phyloP scores from a whole-genome alignment of 2,329 filamentous ascomycete genomes.

The Fusarium robinianum region DNA sequence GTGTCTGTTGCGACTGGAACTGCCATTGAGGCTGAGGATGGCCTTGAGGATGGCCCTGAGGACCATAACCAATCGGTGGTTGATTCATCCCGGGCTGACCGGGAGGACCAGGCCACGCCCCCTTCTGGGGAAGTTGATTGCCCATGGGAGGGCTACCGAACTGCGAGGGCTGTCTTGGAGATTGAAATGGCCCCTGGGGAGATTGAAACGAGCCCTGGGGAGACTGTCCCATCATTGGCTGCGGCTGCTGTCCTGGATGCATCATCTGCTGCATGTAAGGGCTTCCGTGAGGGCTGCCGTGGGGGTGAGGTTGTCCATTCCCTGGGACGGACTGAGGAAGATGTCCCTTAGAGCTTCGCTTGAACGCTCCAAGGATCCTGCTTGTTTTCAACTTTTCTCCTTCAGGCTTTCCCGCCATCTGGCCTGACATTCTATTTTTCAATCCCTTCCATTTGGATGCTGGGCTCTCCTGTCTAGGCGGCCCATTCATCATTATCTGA shows the following conservation, averaged over 20 bases:
- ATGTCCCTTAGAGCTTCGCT: constrained; percentile 37
- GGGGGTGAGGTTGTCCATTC: constrained; percentile 11
- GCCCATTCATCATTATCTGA: constrained; percentile 10
- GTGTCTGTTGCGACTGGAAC: constrained; percentile 19
- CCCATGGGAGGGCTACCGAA: constrained; percentile 20
- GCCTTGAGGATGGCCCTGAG: constrained; percentile 2
- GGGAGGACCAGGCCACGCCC: constrained; percentile 6
- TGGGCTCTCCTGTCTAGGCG: constrained; percentile 25
- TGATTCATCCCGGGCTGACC: constrained; percentile 13
- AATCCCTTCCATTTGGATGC: constrained; percentile 43
- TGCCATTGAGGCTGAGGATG: constrained; percentile 10
- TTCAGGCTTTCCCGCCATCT: constrained; percentile 32
- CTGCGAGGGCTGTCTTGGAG: constrained; percentile 19
- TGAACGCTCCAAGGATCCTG: constrained; percentile 42
- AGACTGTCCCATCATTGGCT: constrained; percentile 16
- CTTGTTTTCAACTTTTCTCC: constrained; percentile 31
- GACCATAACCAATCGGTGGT: constrained; percentile 10
- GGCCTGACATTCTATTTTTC: constrained; percentile 40
- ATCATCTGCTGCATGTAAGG: constrained; percentile 22
- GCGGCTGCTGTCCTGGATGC: constrained; percentile 16
- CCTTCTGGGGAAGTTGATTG: constrained; percentile 22
- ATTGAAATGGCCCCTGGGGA: constrained; percentile 10
- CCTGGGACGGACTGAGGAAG: constrained; percentile 26
- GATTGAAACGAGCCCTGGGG: constrained; percentile 12
- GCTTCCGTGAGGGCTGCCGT: constrained; percentile 11